Evolutionary conservation across 1,139 yeast species (phyloP), one percentile per base, ranked within the genome.

Genomic region (Taphrina communis): DNA sequence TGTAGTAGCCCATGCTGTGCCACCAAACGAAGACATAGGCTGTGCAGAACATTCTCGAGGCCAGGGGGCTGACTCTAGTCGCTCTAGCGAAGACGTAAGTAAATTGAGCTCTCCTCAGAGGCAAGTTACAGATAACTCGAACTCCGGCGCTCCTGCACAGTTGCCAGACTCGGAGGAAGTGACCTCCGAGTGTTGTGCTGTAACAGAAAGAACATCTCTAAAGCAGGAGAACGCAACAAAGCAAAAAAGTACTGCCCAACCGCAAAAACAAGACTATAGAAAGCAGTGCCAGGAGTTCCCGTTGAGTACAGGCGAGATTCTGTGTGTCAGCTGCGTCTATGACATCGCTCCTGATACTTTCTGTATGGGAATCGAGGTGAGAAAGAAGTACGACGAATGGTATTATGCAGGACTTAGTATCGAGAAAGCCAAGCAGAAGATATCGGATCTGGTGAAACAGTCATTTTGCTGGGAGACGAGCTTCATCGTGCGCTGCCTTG

Each of bases 401-500:
- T 50, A 25, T 6, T 11, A 50, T 50, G 55, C 55, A 2, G 35
- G 55, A 9, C 35, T 50, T 36, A 50, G 55, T 19, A 50, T 50
- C 36, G 38, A 21, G 12, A 50, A 50, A 19, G 55, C 55, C 14
- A 21, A 25, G 38, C 17, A 50, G 35, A 1, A 25, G 9, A 50
- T 25, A 19, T 9, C 35, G n/a, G 5, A 50, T 50, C 38, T 50
- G 3, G n/a, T 31, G 0, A 8, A 17, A 12, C 38, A 50, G n/a
- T 19, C 36, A 1, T n/a, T n/a, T 14, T 25, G 55, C 17, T 50
- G 55, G 55, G 55, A 50, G 2, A 31, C 38, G 14, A 31, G 38
- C 38, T 31, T 25, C 17, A 50, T 12, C 7, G 12, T 50, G 7
- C 31, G 55, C 9, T 50, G 55, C 17, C 35, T 50, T 2, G 55